Conservation (phyloP, 1,139 yeast genomes). For the Yamadazyma atlantica region DNA sequence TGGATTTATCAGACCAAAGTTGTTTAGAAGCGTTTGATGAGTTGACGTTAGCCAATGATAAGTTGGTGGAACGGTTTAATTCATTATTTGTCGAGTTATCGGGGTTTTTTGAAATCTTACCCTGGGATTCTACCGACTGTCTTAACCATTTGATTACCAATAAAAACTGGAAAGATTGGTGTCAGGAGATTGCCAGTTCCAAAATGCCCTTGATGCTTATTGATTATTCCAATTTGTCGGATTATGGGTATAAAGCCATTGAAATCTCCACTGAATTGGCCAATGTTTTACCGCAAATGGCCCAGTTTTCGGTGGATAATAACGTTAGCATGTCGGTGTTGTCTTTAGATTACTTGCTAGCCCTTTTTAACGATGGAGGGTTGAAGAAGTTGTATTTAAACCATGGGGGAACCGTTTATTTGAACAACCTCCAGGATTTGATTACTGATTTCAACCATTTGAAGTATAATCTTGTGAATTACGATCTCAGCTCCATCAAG, state of each 20-base stretch:
- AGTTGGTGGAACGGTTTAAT: constrained; percentile 8
- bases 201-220: constrained; percentile 9
- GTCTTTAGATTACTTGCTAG: constrained; percentile 12
- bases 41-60: constrained; percentile 8
- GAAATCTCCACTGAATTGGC: constrained; percentile 13
- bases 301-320: constrained; percentile 10
- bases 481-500: constrained; percentile 9
- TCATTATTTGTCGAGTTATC: constrained; percentile 4
- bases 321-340: constrained; percentile 11
- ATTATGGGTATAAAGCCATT: constrained; percentile 11
- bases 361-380: constrained; percentile 8
- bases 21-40: constrained; percentile 2
- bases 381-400: constrained; percentile 11
- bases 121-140: constrained; percentile 10
- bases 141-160: constrained; percentile 11
- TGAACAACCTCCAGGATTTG: constrained; percentile 12
- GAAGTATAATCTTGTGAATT: constrained; percentile 7
- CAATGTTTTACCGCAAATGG: constrained; percentile 10
- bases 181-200: constrained; percentile 12
- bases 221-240: constrained; percentile 16
- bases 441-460: constrained; percentile 12
- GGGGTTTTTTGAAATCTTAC: constrained; percentile 10
- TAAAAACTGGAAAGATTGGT: constrained; percentile 18
- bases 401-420: constrained; percentile 14
- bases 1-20: constrained; percentile 6